Base-by-base conservation (phyloP, 768 basidiomycete species). In the Amanita molliuscula region DNA sequence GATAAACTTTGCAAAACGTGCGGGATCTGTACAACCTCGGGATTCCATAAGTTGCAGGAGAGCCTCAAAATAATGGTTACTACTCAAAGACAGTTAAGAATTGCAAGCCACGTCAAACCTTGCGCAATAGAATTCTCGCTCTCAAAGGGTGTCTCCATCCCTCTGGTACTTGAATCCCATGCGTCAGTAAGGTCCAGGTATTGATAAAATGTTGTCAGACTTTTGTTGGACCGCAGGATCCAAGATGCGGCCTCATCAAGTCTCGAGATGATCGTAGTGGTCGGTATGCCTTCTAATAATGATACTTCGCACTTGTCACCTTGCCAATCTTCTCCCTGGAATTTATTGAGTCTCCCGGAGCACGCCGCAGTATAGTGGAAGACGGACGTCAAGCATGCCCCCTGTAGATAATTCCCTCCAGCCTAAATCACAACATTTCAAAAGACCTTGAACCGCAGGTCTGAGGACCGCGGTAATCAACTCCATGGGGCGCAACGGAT, bases 301-400 rank as follows among this genome's bases (percentile, higher is more conserved):
- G 81, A 77, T 0, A 94, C 73, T 16, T 90, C 90, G 57, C 82
- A 85, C 66, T 92, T 93, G 55, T 96, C 92, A 51, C 84, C 76
- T 62, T 90, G 88, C 82, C 88, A 90, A 58, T 92, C 89, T 71
- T 92, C 90, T 53, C 77, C 71, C 89, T 91, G 61, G 51, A 45
- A 61, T 25, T 53, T 54, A 41, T 10, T 55, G 42, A 55, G 48
- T 43, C 47, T 43, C 46, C 53, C 28, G 47, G 29, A 53, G 35
- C 44, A 28, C 55, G 46, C n/a, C 44, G 48, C 46, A 21, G 38
- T 41, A 41, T 42, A 18, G 55, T 20, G 46, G 51, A 54, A 53
- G 52, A 51, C 84, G 58, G 57, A 91, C 91, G 67, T 97, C 93
- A 50, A 81, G 71, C 26, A 91, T 71, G 35, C 78, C 73, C 18